Conservation (phyloP, 306 rosid species). For the Sophora flavescens region DNA sequence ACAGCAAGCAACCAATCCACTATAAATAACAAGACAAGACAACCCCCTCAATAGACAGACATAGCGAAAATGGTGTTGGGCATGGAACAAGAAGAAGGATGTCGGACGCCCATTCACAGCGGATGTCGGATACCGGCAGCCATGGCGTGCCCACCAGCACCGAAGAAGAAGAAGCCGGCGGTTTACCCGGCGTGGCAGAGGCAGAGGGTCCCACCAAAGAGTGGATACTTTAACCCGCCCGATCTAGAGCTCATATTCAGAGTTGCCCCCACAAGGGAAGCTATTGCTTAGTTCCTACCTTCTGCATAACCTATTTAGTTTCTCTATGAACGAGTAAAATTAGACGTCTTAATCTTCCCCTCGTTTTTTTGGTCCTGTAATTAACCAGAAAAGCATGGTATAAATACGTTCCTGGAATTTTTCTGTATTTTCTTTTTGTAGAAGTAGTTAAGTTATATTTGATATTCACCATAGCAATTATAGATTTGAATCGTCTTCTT, state of each 20-base stretch:
- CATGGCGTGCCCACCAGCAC: conserved; percentile 53
- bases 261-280: conserved; percentile 2
- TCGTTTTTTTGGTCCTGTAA: too few species aligned
- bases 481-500: too few species aligned
- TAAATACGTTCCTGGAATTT: too few species aligned
- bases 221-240: conserved; percentile 54
- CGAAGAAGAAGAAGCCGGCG: conserved; percentile 57
- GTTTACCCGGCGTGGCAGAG: background rate
- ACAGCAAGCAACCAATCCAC: too few species aligned
- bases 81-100: conserved; percentile 44
- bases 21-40: conserved; percentile 39
- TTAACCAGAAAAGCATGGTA: too few species aligned
- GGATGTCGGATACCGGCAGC: conserved; percentile 42
- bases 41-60: background rate
- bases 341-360: too few species aligned
- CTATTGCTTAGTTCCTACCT: conserved; percentile 6
- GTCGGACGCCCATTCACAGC: conserved; percentile 52
- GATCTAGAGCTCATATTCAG: conserved; percentile 59
- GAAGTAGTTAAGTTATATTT: too few species aligned
- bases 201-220: conserved; percentile 49
- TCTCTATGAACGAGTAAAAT: too few species aligned
- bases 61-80: conserved; percentile 25
- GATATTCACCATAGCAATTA: too few species aligned
- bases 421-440: too few species aligned
- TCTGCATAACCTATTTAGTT: too few species aligned